Evolutionary conservation across 164 flowering plant species (phyloP).

Genomic region (Tetrastigma voinierianum): DNA sequence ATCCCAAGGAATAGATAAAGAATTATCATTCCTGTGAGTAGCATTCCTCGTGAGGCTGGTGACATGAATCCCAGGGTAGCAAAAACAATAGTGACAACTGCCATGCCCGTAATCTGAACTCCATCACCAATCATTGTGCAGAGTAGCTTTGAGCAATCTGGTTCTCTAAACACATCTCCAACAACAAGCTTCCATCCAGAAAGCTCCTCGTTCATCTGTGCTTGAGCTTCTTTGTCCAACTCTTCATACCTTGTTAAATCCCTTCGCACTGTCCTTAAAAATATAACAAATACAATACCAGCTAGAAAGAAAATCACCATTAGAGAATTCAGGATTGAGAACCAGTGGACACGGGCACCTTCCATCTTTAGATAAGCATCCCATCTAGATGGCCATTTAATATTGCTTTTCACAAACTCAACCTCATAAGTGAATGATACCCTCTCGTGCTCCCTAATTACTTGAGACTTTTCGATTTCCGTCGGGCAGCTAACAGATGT

Average conservation of each 20-base stretch:
- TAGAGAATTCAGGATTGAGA: slow-evolving; percentile 7
- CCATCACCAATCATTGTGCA: slow-evolving; percentile 46
- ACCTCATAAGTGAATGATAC: slow-evolving; percentile 34
- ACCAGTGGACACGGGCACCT: slow-evolving; percentile 43
- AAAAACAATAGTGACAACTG: slow-evolving; percentile 37
- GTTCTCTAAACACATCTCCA: slow-evolving; percentile 43
- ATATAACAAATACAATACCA: slow-evolving; percentile 39
- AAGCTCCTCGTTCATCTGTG: slow-evolving; percentile 47
- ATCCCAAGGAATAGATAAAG: slow-evolving; percentile 42
- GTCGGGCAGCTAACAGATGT: slow-evolving; percentile 8
- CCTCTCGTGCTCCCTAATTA: slow-evolving; percentile 21
- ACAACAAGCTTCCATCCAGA: slow-evolving; percentile 52
- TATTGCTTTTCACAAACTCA: slow-evolving; percentile 31
- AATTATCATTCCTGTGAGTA: slow-evolving; percentile 36
- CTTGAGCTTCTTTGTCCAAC: slow-evolving; percentile 44
- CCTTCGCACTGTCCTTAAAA: slow-evolving; percentile 37
- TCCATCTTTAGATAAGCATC: slow-evolving; percentile 43
- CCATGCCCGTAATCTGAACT: slow-evolving; percentile 41
- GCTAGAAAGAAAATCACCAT: slow-evolving; percentile 39
- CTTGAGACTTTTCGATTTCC: slow-evolving; percentile 13
- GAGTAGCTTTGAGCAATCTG: slow-evolving; percentile 27
- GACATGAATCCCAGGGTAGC: slow-evolving; percentile 48
- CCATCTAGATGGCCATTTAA: slow-evolving; percentile 41
- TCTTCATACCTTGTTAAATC: slow-evolving; percentile 38
- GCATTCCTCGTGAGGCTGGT: slow-evolving; percentile 44